Evolutionary conservation across 2,329 filamentous ascomycete genomes (phyloP).

Genomic region (Microdochium nivale): DNA sequence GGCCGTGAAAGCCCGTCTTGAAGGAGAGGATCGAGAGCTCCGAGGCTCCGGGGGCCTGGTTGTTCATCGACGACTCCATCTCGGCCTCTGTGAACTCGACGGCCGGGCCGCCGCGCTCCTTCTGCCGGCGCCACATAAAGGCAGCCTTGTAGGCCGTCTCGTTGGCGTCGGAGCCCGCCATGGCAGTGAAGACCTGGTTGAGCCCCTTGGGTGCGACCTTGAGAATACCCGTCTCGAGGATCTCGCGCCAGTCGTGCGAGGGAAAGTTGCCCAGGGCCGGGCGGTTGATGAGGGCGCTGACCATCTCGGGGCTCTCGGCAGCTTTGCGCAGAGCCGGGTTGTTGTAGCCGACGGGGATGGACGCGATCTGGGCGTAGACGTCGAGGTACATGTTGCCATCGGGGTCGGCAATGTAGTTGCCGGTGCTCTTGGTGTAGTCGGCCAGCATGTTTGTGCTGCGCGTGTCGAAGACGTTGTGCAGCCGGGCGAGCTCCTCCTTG

Average conservation of each 20-base stretch:
- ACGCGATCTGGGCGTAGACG: constrained; percentile 85
- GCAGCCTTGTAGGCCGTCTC: constrained; percentile 93
- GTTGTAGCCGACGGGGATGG: constrained; percentile 88
- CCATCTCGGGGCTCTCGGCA: constrained; percentile 70
- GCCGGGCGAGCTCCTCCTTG: constrained; percentile 58
- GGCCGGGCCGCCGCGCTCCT: constrained; percentile 67
- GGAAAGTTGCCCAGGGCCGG: constrained; percentile 90
- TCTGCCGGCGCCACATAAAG: constrained; percentile 83
- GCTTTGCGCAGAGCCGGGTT: constrained; percentile 67
- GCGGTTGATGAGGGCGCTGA: constrained; percentile 73
- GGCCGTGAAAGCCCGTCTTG: constrained; percentile 82
- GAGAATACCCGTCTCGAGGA: constrained; percentile 73
- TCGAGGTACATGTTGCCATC: constrained; percentile 6
- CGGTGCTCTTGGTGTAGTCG: constrained; percentile 42
- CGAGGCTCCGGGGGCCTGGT: constrained; percentile 68
- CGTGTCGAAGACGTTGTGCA: constrained; percentile 76
- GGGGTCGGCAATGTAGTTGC: background rate
- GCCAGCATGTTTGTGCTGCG: constrained; percentile 76
- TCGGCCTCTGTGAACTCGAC: constrained; percentile 77
- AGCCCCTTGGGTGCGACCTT: constrained; percentile 75
- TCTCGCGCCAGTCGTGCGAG: constrained; percentile 70
- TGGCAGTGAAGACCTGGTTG: constrained; percentile 83
- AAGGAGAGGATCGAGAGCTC: constrained; percentile 79
- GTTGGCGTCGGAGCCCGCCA: constrained; percentile 86
- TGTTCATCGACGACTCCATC: constrained; percentile 67